Conservation (phyloP, 805 yeast species). For the Yarrowia sp. region DNA sequence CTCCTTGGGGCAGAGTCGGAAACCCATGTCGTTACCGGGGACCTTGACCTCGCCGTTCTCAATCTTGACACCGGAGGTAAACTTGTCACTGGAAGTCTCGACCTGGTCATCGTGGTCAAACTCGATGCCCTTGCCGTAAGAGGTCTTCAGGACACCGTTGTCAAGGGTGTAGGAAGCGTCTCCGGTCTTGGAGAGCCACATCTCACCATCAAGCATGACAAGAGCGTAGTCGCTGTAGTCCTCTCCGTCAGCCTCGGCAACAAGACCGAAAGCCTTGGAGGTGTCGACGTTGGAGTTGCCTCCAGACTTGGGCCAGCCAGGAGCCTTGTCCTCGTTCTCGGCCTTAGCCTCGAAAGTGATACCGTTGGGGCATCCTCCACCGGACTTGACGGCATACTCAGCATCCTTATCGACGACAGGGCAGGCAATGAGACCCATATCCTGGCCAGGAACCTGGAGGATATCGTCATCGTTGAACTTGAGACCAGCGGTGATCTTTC, state of each 20-base stretch:
- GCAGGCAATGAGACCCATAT: conserved; percentile 19
- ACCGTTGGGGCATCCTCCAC: background rate
- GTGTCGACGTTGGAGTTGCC: background rate
- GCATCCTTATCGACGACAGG: conserved; percentile 9
- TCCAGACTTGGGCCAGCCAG: conserved; percentile 9
- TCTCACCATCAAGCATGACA: conserved; percentile 10
- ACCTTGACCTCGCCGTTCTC: conserved; percentile 16
- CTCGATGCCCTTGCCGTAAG: conserved; percentile 11
- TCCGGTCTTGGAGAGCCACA: conserved; percentile 8
- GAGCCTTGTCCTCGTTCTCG: background rate
- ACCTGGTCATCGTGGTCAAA: conserved; percentile 13
- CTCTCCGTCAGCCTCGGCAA: background rate
- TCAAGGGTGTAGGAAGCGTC: background rate
- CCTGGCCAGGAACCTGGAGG: background rate
- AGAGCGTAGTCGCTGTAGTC: background rate
- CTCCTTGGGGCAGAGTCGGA: conserved; percentile 12
- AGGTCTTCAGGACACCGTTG: conserved; percentile 3
- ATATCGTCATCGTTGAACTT: background rate
- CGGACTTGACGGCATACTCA: background rate
- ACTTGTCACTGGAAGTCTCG: background rate
- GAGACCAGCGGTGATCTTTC: background rate
- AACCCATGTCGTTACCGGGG: conserved; percentile 12
- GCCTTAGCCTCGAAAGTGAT: conserved; percentile 12
- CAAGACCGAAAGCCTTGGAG: conserved; percentile 12
- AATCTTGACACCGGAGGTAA: background rate